Percentiles rank a stretch among this genome's conserved stretches.
Evolutionary conservation across 2,329 filamentous ascomycete species (phyloP).

Genomic region (Fusarium kyushuense): DNA sequence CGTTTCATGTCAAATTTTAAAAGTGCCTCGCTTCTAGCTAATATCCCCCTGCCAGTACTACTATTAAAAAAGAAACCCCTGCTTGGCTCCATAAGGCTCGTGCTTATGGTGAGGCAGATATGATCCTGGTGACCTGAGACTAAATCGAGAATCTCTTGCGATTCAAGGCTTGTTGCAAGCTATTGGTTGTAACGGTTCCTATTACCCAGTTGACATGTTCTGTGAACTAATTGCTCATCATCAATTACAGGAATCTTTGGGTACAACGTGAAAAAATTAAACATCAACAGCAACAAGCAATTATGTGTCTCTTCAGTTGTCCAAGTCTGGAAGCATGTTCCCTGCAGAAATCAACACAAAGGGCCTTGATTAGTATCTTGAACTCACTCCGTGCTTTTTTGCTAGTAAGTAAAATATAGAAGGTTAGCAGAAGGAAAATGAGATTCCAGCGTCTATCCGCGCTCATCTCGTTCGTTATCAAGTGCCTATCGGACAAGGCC

Average conservation of each 20-base stretch:
- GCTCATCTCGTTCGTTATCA: slow-evolving; percentile 14
- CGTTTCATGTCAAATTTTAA: slow-evolving; percentile 12
- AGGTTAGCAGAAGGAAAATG: slow-evolving; percentile 24
- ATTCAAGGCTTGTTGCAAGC: slow-evolving; percentile 12
- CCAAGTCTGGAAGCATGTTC: slow-evolving; percentile 14
- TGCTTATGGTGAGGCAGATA: slow-evolving; percentile 41
- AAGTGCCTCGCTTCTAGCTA: not conserved
- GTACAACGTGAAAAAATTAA: slow-evolving; percentile 17
- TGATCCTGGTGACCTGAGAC: not conserved
- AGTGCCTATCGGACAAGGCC: slow-evolving; percentile 40
- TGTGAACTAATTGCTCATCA: slow-evolving; percentile 40
- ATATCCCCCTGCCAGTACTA: not conserved
- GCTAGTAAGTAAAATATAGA: slow-evolving; percentile 30
- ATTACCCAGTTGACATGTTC: not conserved
- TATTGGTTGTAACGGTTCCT: slow-evolving; percentile 21
- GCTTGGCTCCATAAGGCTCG: slow-evolving; percentile 25
- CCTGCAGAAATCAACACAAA: slow-evolving; percentile 12
- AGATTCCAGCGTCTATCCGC: slow-evolving; percentile 29
- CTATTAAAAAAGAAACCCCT: not conserved
- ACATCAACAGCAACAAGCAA: slow-evolving; percentile 21
- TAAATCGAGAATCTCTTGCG: slow-evolving; percentile 10
- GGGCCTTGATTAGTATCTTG: slow-evolving; percentile 20
- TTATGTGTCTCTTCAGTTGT: slow-evolving; percentile 6
- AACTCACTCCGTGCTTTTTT: not conserved
- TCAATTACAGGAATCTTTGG: slow-evolving; percentile 27